These are phyloP conservation scores for Ampelomyces quisqualis DNA, from an alignment of 2,329 filamentous ascomycete genomes.

Conservation along the genomic window DNA sequence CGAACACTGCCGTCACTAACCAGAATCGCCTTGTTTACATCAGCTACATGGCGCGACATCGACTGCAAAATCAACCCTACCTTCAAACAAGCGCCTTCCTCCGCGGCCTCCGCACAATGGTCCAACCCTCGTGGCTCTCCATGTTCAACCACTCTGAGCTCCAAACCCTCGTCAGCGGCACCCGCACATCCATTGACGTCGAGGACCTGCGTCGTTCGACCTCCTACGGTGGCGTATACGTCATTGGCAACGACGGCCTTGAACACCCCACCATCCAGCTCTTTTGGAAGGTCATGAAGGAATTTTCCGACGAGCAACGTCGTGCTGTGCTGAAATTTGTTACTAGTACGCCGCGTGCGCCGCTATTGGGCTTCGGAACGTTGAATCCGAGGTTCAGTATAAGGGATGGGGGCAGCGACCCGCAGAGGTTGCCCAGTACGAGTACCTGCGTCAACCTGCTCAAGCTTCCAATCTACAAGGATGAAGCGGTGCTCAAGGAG, in stretches of 20 bases:
- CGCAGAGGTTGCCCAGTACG: constrained; percentile 80
- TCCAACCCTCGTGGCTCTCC: constrained; percentile 87
- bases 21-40: constrained; percentile 94
- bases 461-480: constrained; percentile 82
- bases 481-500: constrained; percentile 64
- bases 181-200: constrained; percentile 81
- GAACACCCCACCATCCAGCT: constrained; percentile 84
- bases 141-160: constrained; percentile 99
- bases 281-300: constrained; percentile 88
- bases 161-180: constrained; percentile 88
- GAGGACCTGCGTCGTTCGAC: constrained; percentile 84
- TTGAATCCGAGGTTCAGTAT: constrained; percentile 87
- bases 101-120: constrained; percentile 79
- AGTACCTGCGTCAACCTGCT: constrained; percentile 95
- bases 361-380: constrained; percentile 83
- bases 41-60: constrained; percentile 83
- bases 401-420: constrained; percentile 74
- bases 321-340: constrained; percentile 93
- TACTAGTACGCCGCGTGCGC: constrained; percentile 87
- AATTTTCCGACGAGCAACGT: constrained; percentile 72
- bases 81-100: constrained; percentile 87
- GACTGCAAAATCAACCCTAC: constrained; percentile 76
- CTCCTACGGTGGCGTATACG: constrained; percentile 82
- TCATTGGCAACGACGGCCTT: constrained; percentile 79
- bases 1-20: constrained; percentile 79